Conservation (phyloP, 176 grass and related monocot species). For the Oryza brachyantha region DNA sequence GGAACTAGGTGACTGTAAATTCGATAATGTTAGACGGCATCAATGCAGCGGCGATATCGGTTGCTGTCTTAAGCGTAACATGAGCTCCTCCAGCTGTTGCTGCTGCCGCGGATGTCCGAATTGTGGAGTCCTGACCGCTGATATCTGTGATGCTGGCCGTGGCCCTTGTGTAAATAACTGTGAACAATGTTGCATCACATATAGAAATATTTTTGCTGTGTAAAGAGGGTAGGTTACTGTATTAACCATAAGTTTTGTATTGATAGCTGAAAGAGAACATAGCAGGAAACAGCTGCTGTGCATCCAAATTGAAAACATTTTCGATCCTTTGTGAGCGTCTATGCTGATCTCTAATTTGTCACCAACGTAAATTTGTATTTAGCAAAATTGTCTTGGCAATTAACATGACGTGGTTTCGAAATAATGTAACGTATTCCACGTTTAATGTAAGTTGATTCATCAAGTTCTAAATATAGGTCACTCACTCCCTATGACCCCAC, state of each 20-base stretch:
- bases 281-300: slow-evolving; percentile 14
- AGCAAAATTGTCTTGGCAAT: not conserved
- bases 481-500: not conserved
- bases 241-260: slow-evolving; percentile 28
- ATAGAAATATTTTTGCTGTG: slow-evolving; percentile 43
- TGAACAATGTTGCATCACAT: slow-evolving; percentile 26
- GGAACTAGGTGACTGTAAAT: not conserved
- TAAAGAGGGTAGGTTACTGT: slow-evolving; percentile 36
- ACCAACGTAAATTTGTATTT: not conserved
- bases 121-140: not conserved
- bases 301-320: not conserved
- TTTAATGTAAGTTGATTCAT: not conserved
- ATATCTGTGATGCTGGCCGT: slow-evolving; percentile 19
- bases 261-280: slow-evolving; percentile 26
- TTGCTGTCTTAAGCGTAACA: not conserved
- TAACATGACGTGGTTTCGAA: not conserved
- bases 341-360: not conserved
- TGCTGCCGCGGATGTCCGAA: not conserved
- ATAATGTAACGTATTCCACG: too few relatives aligned
- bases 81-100: not conserved
- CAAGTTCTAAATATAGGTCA: not conserved
- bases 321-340: not conserved
- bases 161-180: slow-evolving; percentile 44
- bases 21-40: not conserved
- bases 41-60: not conserved